Evolutionary conservation across 768 basidiomycete genomes (phyloP), one percentile per base, ranked within the genome.

Genomic region (Collybia sordida): DNA sequence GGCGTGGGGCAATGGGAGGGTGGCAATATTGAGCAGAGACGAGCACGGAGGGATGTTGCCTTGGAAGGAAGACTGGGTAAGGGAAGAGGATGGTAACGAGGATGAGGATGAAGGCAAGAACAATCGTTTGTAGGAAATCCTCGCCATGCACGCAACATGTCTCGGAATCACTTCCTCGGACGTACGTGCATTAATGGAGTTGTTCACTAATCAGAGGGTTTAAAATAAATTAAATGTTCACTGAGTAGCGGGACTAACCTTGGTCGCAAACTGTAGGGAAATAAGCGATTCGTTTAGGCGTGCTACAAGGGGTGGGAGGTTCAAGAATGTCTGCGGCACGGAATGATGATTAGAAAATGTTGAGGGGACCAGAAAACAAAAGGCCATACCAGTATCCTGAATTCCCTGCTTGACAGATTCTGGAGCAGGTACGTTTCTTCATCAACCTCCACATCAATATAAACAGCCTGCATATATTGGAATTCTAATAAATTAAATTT

Each of bases 351-450:
- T 50, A 31, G 46, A 38, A 3, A n/a, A n/a, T n/a, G 28, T n/a
- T n/a, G n/a, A n/a, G n/a, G n/a, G n/a, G n/a, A n/a, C n/a, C n/a
- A n/a, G n/a, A n/a, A n/a, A n/a, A n/a, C n/a, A 24, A 41, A 44
- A 19, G 18, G 49, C 50, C 84, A 40, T 57, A 90, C 89, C 72
- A 92, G 61, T 28, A 90, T 92, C 75, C 92, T 93, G 17, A 86
- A 93, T 70, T 87, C 88, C 49, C 94, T 93, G 61, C 92, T 93
- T 63, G 96, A 70, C 53, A 93, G 93, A 60, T 93, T 90, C 81
- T 95, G 93, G 61, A 97, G 71, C 48, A 96, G 72, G 67, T 94
- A 93, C 25, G 94, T 97, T 64, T 96, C 77, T 88, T 92, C 53
- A 18, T 39, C 31, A n/a, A n/a, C n/a, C n/a, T 12, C n/a, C 21